These are phyloP conservation scores for Naganishia cerealis DNA, from an alignment of 1,284 basidiomycete species.

Conservation along the genomic window DNA sequence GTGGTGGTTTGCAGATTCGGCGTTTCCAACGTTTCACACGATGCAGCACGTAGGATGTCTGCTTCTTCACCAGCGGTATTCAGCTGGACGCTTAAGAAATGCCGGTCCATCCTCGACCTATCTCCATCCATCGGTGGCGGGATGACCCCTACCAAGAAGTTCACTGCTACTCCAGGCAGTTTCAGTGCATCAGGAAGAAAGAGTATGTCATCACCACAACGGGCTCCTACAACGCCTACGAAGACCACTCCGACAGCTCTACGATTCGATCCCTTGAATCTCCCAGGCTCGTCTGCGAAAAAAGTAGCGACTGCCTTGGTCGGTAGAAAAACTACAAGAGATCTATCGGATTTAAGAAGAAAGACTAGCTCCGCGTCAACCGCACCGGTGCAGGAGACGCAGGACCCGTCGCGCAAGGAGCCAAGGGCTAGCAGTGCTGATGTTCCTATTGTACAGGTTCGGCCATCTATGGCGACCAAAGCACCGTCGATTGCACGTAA, in stretches of 20 bases:
- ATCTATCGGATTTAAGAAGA: slow-evolving; percentile 8
- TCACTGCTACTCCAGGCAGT: background rate
- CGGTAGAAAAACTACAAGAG: background rate
- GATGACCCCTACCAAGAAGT: background rate
- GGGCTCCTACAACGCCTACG: background rate
- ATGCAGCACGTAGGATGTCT: slow-evolving; percentile 11
- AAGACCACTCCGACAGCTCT: background rate
- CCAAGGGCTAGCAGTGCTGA: background rate
- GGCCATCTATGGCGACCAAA: background rate
- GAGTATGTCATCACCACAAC: slow-evolving; percentile 3
- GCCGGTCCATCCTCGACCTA: background rate
- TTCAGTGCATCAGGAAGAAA: slow-evolving; percentile 7
- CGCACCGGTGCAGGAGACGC: background rate
- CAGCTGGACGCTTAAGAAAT: slow-evolving; percentile 1
- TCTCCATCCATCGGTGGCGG: background rate
- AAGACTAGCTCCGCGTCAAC: background rate
- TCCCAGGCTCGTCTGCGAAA: slow-evolving; percentile 17
- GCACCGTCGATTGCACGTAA: background rate
- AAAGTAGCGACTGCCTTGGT: slow-evolving; percentile 1
- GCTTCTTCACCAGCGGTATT: slow-evolving; percentile 6
- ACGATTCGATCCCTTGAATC: slow-evolving; percentile 21
- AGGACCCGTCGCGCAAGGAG: background rate
- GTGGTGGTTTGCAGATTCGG: background rate
- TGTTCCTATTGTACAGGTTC: background rate
- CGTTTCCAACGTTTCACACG: background rate